Evolutionary conservation across 331 rosid species (phyloP), one percentile per base, ranked within the genome.

Genomic region (Erythrophleum ivorense): DNA sequence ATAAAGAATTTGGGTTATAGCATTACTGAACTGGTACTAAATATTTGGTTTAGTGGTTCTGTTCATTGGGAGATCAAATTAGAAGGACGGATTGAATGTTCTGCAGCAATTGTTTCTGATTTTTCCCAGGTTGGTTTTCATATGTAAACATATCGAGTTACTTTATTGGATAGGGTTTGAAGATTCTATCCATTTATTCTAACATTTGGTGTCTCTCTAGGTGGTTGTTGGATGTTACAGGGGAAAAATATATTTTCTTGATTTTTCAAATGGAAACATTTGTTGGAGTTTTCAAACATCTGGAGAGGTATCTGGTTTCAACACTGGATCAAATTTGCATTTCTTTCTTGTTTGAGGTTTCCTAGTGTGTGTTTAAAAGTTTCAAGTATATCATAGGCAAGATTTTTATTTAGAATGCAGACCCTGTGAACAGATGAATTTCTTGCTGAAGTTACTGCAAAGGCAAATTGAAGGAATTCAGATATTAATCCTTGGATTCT

Each of bases 191-290:
- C 73, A 73, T 80, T 78, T 82, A 54, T 79, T 82, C 76, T 84
- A 58, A 84, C 72, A 13, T 7, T 7, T 68, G 65, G 59, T 67
- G 41, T 79, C 79, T 88, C 54, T 80, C 67, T 85, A 95, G 98
- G 97, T 95, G 62, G 97, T 95, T 73, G 97, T 95, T 75, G 98
- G 98, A 78, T 90, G 98, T 85, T 95, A 93, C 91, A 76, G 82
- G 82, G 98, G 98, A 68, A 95, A 90, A 63, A 87, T 95, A 66
- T 91, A 95, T 85, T 95, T 95, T 76, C 91, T 95, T 75, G 97
- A 93, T 77, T 88, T 84, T 83, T 87, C 78, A 68, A 84, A 81
- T 71, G 98, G 98, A 65, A 81, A 73, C 79, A 88, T 89, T 82
- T 86, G 81, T 69, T 95, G 98, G 98, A 87, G 87, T 75, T 95